These are phyloP conservation scores for Kwoniella pini DNA, from an alignment of 768 basidiomycete genomes.

Conservation along the genomic window DNA sequence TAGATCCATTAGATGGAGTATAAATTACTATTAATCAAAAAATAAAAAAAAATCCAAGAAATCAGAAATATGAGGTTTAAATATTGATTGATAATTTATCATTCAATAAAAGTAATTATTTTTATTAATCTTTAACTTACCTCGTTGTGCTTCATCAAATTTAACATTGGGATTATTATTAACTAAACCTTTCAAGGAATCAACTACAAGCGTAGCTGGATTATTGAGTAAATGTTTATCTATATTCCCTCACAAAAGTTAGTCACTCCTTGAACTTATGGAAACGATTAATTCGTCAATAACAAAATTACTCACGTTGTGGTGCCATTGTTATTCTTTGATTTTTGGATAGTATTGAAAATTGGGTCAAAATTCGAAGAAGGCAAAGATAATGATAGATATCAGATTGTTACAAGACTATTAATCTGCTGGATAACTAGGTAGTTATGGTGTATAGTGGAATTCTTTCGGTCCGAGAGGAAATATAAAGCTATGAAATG, in stretches of 20 bases:
- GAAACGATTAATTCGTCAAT: not conserved
- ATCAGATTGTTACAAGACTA: no score
- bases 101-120: no score
- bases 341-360: no score
- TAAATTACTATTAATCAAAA: slow-evolving; percentile 9
- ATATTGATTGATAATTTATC: no score
- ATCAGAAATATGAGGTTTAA: no score
- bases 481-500: no score
- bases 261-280: no score
- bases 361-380: no score
- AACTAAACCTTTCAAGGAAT: slow-evolving; percentile 71
- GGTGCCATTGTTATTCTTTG: slow-evolving; percentile 3
- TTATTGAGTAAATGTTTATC: slow-evolving; percentile 78
- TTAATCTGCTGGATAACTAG: no score
- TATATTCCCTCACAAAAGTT: slow-evolving; percentile 4
- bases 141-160: slow-evolving; percentile 71
- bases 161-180: slow-evolving; percentile 68
- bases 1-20: slow-evolving; percentile 14
- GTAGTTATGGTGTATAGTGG: no score
- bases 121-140: slow-evolving; percentile 55
- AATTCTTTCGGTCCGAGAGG: slow-evolving; percentile 3
- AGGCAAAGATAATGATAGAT: no score
- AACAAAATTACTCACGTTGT: slow-evolving; percentile 7
- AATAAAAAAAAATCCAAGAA: not conserved
- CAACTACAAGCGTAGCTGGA: slow-evolving; percentile 69